A percentile compares a stretch with the other conserved stretches of the same genome.
These are phyloP conservation scores for Ogataea parapolymorpha DNA, from an alignment of 805 yeast genomes.

Conservation along the genomic window DNA sequence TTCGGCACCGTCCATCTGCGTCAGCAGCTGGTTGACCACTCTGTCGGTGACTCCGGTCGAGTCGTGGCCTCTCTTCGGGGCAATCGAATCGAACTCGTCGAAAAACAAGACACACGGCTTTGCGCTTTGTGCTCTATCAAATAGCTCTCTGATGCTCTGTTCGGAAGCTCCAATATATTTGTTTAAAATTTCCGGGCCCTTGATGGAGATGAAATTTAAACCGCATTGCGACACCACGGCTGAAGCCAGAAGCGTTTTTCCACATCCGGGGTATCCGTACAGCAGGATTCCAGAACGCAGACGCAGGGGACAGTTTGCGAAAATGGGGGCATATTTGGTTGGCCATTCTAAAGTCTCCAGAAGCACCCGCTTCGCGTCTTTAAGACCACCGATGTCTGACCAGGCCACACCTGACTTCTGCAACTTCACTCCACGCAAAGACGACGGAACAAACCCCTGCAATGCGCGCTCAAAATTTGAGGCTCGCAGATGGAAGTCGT, in stretches of 20 bases:
- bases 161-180: slow-evolving; percentile 97
- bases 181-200: slow-evolving; percentile 93
- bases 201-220: slow-evolving; percentile 84
- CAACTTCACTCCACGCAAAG: slow-evolving; percentile 80
- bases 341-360: slow-evolving; percentile 97
- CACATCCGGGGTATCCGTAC: slow-evolving; percentile 98
- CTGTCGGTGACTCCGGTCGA: slow-evolving; percentile 97
- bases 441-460: slow-evolving; percentile 72
- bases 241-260: slow-evolving; percentile 88
- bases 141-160: slow-evolving; percentile 87
- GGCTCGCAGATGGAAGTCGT: slow-evolving; percentile 20
- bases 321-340: slow-evolving; percentile 92
- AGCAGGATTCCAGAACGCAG: slow-evolving; percentile 85
- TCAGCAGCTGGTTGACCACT: slow-evolving; percentile 93
- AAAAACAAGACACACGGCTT: slow-evolving; percentile 90
- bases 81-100: slow-evolving; percentile 95
- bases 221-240: slow-evolving; percentile 95
- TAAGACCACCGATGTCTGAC: slow-evolving; percentile 87
- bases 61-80: slow-evolving; percentile 97
- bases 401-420: slow-evolving; percentile 75
- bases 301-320: slow-evolving; percentile 80
- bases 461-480: slow-evolving; percentile 53
- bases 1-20: slow-evolving; percentile 99
- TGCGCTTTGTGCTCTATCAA: slow-evolving; percentile 92
- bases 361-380: slow-evolving; percentile 68